phyloP scores from a whole-genome alignment of 306 rosid genomes.

The Geum urbanum region DNA sequence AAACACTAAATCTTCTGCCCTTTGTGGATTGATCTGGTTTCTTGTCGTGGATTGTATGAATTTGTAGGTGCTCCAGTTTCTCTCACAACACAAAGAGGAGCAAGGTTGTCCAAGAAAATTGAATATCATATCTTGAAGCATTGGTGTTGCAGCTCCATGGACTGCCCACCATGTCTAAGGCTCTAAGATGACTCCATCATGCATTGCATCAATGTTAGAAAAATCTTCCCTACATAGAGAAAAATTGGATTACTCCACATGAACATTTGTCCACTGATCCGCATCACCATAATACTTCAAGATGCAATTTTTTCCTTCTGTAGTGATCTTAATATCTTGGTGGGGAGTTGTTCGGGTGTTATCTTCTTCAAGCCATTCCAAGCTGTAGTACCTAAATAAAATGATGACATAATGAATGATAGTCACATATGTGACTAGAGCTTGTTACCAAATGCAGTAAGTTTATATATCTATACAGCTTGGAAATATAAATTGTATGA shows the following conservation, averaged over 20 bases:
- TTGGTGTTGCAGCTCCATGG: too few species aligned
- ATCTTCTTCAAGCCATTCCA: neutral
- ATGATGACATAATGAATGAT: neutral
- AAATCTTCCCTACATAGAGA: too few species aligned
- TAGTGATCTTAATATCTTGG: neutral
- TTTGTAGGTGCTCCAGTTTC: neutral
- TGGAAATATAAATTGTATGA: too few species aligned
- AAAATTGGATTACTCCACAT: neutral
- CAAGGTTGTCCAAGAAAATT: too few species aligned
- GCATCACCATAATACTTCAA: too few species aligned
- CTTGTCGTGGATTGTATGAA: neutral
- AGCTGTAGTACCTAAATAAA: neutral
- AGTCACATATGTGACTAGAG: too few species aligned
- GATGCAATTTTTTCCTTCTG: neutral
- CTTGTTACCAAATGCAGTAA: too few species aligned
- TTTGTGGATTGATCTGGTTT: neutral
- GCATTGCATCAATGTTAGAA: too few species aligned
- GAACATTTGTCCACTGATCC: neutral
- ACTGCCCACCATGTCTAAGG: too few species aligned
- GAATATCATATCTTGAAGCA: too few species aligned
- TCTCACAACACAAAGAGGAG: neutral
- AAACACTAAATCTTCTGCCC: neutral
- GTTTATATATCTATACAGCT: too few species aligned
- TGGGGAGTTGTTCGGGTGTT: neutral
- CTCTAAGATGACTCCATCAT: too few species aligned